Evolutionary conservation across 805 yeast species (phyloP), one percentile per base, ranked within the genome.

Genomic region (Wickerhamiella vanderwaltii): DNA sequence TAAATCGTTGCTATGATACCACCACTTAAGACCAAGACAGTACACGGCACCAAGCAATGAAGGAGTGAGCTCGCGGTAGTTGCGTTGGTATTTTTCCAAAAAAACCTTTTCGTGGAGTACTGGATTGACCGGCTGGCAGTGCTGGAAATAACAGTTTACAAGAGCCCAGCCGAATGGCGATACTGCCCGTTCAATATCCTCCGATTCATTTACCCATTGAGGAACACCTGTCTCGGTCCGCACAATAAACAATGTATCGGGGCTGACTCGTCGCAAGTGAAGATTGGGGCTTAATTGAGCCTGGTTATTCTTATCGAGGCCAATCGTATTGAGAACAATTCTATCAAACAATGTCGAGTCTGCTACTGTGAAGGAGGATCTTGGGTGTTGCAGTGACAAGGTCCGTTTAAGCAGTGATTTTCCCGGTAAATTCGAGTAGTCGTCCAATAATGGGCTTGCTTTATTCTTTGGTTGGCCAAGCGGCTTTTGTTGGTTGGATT

Each of bases 31-130:
- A 0, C 96, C 94, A 44, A 87, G 63, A 7, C 82, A 75, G 56
- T 88, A 88, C 1, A 88, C 94, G 0, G 95, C 82, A 0, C 96
- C 96, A 35, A 88, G 63, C 38, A 88, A 61, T 0, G 96, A 94
- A 0, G 96, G 94, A 41, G 91, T 77, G 52, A 88, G 76, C 59
- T 88, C 97, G 35, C 94, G 71, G 57, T 85, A 93, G 1, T 96
- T 85, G 43, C 97, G 66, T 1, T 87, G 66, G 57, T 87, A 88
- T 57, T 88, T 88, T 53, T 88, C 97, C 47, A 88, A 56, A 52
- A 88, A 91, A 5, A 88, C 95, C 52, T 80, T 76, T 54, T 86
- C 88, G 60, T 91, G 96, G 39, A 88, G 61, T 9, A 88, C 78
- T 0, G 97, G 98, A 60, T 84, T 84, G 3, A 84, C 77, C 0